Conservation (phyloP, 1,139 yeast species). For the Meyerozyma sp. region DNA sequence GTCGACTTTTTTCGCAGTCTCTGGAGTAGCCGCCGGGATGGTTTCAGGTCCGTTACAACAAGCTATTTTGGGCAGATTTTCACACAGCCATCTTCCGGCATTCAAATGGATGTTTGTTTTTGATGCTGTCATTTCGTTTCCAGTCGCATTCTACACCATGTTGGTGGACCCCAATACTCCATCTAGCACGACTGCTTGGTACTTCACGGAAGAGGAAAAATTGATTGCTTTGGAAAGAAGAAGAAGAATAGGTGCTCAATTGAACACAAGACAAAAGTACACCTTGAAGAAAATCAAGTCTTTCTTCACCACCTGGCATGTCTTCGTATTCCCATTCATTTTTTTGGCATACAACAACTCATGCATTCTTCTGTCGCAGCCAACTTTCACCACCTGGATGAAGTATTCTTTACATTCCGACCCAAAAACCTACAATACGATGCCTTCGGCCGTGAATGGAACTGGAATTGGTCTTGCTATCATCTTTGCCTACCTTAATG, state of each 20-base stretch:
- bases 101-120: constrained; percentile 53
- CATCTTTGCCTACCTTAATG: constrained; percentile 35
- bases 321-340: constrained; percentile 42
- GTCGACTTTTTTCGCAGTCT: constrained; percentile 43
- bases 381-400: constrained; percentile 53
- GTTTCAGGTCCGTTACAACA: constrained; percentile 45
- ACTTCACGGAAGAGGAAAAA: constrained; percentile 25
- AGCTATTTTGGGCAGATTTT: constrained; percentile 28
- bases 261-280: constrained; percentile 39
- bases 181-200: constrained; percentile 33
- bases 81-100: constrained; percentile 25
- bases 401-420: constrained; percentile 35
- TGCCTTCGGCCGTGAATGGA: constrained; percentile 44
- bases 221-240: constrained; percentile 32
- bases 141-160: constrained; percentile 40
- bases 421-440: constrained; percentile 39
- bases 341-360: constrained; percentile 47
- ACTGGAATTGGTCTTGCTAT: constrained; percentile 38
- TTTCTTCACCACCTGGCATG: constrained; percentile 46
- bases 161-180: constrained; percentile 40
- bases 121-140: constrained; percentile 48
- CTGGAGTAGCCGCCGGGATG: constrained; percentile 40
- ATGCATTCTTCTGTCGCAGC: constrained; percentile 38
- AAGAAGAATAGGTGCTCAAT: constrained; percentile 41
- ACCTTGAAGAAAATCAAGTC: constrained; percentile 34